These are phyloP conservation scores for Pyrenophora teres DNA, from an alignment of 2,329 filamentous ascomycete species.

Conservation along the genomic window DNA sequence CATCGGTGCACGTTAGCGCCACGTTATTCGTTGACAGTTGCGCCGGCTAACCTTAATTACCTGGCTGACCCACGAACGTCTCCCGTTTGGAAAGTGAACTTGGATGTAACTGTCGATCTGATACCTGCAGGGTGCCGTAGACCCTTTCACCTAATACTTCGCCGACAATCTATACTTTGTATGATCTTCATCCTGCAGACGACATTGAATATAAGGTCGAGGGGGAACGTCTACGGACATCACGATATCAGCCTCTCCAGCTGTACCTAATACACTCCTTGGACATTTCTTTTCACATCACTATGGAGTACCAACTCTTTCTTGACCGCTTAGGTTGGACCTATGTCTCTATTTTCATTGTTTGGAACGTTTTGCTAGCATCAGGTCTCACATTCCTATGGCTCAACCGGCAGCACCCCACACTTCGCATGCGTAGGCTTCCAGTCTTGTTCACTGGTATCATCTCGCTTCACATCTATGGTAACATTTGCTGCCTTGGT, in stretches of 20 bases:
- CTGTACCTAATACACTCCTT: slow-evolving; percentile 10
- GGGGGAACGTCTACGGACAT: background rate
- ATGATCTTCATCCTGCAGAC: background rate
- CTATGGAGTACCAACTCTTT: slow-evolving; percentile 20
- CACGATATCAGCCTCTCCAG: background rate
- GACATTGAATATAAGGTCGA: slow-evolving; percentile 6
- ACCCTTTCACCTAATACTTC: slow-evolving; percentile 1
- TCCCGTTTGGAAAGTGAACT: slow-evolving; percentile 8
- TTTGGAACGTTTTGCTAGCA: slow-evolving; percentile 24
- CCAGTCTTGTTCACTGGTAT: slow-evolving; percentile 35
- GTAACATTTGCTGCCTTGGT: slow-evolving; percentile 19
- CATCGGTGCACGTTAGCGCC: slow-evolving; percentile 1
- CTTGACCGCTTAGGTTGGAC: slow-evolving; percentile 23
- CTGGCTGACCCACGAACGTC: slow-evolving; percentile 7
- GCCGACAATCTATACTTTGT: slow-evolving; percentile 2
- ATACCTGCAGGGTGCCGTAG: slow-evolving; percentile 2
- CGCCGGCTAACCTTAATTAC: slow-evolving; percentile 1
- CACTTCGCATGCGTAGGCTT: slow-evolving; percentile 38
- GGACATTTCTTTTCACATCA: slow-evolving; percentile 1
- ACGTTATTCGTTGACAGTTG: slow-evolving; percentile 5
- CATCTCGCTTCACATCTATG: slow-evolving; percentile 36
- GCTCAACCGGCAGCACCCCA: slow-evolving; percentile 35
- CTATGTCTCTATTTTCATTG: slow-evolving; percentile 24
- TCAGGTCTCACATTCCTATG: slow-evolving; percentile 26
- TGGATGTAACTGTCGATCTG: background rate